phyloP scores from a whole-genome alignment of 371 early-diverging fungal species.

The Fennellomyces sp. region DNA sequence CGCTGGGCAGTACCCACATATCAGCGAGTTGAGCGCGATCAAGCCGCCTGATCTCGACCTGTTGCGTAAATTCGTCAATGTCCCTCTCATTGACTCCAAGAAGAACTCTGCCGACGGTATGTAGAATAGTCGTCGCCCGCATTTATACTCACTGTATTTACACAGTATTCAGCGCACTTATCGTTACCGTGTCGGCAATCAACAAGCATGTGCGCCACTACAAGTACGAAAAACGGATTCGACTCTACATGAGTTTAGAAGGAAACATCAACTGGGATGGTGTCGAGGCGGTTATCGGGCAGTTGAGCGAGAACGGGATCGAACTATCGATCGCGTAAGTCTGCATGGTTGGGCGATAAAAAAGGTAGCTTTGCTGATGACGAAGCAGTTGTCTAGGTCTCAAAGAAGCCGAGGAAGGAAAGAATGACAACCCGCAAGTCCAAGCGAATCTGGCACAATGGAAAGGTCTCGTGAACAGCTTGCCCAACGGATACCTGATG shows the following conservation, averaged over 20 bases:
- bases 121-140: neutral
- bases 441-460: slow-evolving; percentile 23
- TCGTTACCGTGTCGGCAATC: slow-evolving; percentile 64
- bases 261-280: slow-evolving; percentile 54
- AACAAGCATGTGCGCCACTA: slow-evolving; percentile 56
- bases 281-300: slow-evolving; percentile 38
- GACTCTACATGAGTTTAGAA: slow-evolving; percentile 64
- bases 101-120: slow-evolving; percentile 39
- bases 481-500: slow-evolving; percentile 23
- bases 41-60: slow-evolving; percentile 20
- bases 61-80: slow-evolving; percentile 23
- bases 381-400: slow-evolving; percentile 8
- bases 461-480: slow-evolving; percentile 11
- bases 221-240: slow-evolving; percentile 70
- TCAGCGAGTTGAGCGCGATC: slow-evolving; percentile 19
- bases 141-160: neutral
- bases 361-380: too few species aligned
- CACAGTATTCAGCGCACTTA: slow-evolving; percentile 65
- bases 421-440: neutral
- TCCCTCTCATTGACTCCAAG: slow-evolving; percentile 34
- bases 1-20: slow-evolving; percentile 38
- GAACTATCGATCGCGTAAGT: slow-evolving; percentile 61
- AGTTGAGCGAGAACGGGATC: slow-evolving; percentile 44
- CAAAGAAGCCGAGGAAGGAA: slow-evolving; percentile 8
- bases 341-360: slow-evolving; percentile 40